These are phyloP conservation scores for Ensete glaucum DNA, from an alignment of 176 grass and related monocot genomes.

Conservation along the genomic window DNA sequence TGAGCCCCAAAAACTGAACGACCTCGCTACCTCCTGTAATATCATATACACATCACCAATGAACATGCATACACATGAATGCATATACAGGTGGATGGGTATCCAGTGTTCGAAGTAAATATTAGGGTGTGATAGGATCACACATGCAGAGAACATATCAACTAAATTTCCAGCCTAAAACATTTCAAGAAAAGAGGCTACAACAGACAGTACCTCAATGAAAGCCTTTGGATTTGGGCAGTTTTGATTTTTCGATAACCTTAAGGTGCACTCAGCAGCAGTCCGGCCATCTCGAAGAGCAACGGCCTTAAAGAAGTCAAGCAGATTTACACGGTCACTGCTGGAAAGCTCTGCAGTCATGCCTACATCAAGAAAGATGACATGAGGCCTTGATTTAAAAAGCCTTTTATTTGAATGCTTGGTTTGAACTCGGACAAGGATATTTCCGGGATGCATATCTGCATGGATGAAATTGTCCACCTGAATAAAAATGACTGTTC, in stretches of 20 bases:
- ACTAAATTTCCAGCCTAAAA: too few species aligned
- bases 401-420: constrained; percentile 46
- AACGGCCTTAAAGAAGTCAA: constrained; percentile 96
- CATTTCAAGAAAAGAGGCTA: not conserved
- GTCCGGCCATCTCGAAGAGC: constrained; percentile 73
- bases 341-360: constrained; percentile 97
- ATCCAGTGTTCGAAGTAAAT: not conserved
- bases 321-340: constrained; percentile 75
- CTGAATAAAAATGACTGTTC: constrained; percentile 30
- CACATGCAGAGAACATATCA: too few species aligned
- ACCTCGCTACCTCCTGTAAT: constrained; percentile 69
- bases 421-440: constrained; percentile 65
- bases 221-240: constrained; percentile 94
- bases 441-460: constrained; percentile 99
- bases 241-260: constrained; percentile 75
- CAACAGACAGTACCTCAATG: constrained; percentile 56
- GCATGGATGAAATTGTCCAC: constrained; percentile 99
- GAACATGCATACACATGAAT: not conserved
- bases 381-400: constrained; percentile 78
- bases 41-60: not conserved
- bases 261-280: constrained; percentile 74
- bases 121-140: too few species aligned
- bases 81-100: not conserved
- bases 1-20: constrained; percentile 82
- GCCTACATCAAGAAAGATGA: constrained; percentile 95